Evolutionary conservation across 2,329 filamentous ascomycete species (phyloP).

Genomic region (Penicillium hordei): DNA sequence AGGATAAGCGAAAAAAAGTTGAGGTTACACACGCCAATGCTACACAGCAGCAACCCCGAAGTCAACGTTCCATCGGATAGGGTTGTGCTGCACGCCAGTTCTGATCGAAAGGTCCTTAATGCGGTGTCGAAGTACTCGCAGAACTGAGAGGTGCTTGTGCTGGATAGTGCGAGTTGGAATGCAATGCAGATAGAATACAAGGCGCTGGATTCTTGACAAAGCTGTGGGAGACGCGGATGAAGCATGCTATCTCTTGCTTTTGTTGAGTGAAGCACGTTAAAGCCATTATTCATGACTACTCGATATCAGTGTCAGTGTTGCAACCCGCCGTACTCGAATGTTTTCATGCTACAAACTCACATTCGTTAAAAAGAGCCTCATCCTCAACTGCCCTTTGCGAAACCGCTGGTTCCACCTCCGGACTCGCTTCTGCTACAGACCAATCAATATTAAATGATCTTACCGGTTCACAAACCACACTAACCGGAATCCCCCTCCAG

Average conservation of each 20-base stretch:
- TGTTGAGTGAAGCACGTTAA: slow-evolving; percentile 32
- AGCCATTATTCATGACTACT: slow-evolving; percentile 28
- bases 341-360: slow-evolving; percentile 12
- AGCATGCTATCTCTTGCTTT: slow-evolving; percentile 24
- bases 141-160: slow-evolving; percentile 19
- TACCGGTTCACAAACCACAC: background rate
- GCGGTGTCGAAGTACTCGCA: slow-evolving; percentile 32
- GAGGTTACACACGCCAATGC: slow-evolving; percentile 29
- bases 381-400: slow-evolving; percentile 8
- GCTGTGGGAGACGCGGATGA: slow-evolving; percentile 17
- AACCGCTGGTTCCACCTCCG: background rate
- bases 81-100: slow-evolving; percentile 24
- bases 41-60: slow-evolving; percentile 34
- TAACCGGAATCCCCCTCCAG: background rate
- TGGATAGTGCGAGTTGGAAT: slow-evolving; percentile 27
- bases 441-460: background rate
- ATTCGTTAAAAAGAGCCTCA: slow-evolving; percentile 26
- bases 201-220: slow-evolving; percentile 28
- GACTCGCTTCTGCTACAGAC: background rate
- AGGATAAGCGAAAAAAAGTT: background rate
- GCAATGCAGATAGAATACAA: slow-evolving; percentile 33
- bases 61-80: slow-evolving; percentile 32
- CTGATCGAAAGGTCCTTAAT: slow-evolving; percentile 28
- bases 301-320: background rate
- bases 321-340: background rate